A percentile compares a stretch with the other conserved stretches of the same genome.
phyloP scores from a whole-genome alignment of 345 rosid species.

The Eucalyptus melliodora region DNA sequence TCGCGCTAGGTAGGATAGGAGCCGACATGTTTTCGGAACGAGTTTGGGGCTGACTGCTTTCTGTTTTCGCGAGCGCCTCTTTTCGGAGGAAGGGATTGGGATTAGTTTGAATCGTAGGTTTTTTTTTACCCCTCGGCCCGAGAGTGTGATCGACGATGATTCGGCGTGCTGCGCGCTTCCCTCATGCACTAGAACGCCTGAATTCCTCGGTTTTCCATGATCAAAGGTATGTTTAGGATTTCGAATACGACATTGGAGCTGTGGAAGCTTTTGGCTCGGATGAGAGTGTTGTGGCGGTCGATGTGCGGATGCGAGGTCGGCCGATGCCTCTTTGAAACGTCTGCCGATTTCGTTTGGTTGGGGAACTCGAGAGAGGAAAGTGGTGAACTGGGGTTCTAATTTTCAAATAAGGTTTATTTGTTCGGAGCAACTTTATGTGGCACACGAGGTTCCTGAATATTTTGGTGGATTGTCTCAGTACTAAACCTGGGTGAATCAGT shows the following conservation, averaged over 20 bases:
- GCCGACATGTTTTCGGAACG: neutral
- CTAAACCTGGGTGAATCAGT: neutral
- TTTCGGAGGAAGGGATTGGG: neutral
- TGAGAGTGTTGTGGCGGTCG: neutral
- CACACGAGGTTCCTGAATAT: neutral
- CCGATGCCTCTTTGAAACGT: neutral
- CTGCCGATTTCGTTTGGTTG: neutral
- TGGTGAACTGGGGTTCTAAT: neutral
- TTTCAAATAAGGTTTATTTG: neutral
- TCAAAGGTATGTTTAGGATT: neutral
- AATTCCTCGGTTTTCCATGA: neutral
- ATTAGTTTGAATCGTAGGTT: neutral
- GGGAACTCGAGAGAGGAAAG: neutral
- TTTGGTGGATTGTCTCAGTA: neutral
- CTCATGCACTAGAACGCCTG: too few species aligned
- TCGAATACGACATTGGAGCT: fast-evolving
- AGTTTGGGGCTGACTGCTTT: neutral
- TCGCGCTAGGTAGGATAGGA: neutral
- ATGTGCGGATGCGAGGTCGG: neutral
- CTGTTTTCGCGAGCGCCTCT: neutral
- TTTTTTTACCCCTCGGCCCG: neutral
- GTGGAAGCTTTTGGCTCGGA: neutral
- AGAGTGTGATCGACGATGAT: neutral
- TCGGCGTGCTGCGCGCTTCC: too few species aligned
- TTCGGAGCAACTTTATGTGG: neutral